A percentile compares a stretch with the other conserved stretches of the same genome.
These are phyloP conservation scores for Stevia rebaudiana DNA, from an alignment of 140 eudicot genomes.

Conservation along the genomic window DNA sequence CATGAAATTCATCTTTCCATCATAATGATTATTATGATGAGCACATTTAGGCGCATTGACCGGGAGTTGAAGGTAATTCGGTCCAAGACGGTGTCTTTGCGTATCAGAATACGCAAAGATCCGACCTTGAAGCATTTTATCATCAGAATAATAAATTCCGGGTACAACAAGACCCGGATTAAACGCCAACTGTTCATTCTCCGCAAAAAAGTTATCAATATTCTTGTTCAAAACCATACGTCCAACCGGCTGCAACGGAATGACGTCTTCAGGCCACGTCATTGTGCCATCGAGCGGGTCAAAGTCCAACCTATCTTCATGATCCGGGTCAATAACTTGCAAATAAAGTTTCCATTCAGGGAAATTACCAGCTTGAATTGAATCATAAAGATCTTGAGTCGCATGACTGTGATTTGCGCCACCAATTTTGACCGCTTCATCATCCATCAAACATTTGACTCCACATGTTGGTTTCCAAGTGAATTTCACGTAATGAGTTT, in stretches of 20 bases:
- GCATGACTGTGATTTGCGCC: conserved; percentile 94
- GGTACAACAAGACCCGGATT: conserved; percentile 79
- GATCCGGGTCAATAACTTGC: conserved; percentile 78
- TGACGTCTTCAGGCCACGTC: conserved; percentile 84
- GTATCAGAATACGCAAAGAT: conserved; percentile 81
- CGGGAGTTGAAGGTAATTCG: conserved; percentile 81
- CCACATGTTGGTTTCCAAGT: conserved; percentile 94
- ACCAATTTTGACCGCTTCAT: conserved; percentile 65
- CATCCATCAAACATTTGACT: conserved; percentile 55
- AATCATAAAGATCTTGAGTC: conserved; percentile 83
- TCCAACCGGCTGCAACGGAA: conserved; percentile 88
- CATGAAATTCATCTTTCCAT: conserved; percentile 83
- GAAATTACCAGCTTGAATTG: conserved; percentile 75
- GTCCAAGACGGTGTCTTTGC: conserved; percentile 89
- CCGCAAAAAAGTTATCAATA: conserved; percentile 86
- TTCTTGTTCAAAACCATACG: conserved; percentile 81
- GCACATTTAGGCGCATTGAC: conserved; percentile 86
- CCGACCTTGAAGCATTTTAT: conserved; percentile 81
- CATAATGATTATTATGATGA: conserved; percentile 87
- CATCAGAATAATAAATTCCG: conserved; percentile 79
- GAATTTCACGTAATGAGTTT: conserved; percentile 65
- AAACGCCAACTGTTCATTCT: conserved; percentile 85
- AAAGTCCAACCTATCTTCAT: conserved; percentile 70
- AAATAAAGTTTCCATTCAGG: conserved; percentile 87
- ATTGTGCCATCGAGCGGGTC: conserved; percentile 89